A percentile compares a stretch with the other conserved stretches of the same genome.
These are phyloP conservation scores for Blastobotrys ciferrii DNA, from an alignment of 1,139 yeast genomes.

Conservation along the genomic window DNA sequence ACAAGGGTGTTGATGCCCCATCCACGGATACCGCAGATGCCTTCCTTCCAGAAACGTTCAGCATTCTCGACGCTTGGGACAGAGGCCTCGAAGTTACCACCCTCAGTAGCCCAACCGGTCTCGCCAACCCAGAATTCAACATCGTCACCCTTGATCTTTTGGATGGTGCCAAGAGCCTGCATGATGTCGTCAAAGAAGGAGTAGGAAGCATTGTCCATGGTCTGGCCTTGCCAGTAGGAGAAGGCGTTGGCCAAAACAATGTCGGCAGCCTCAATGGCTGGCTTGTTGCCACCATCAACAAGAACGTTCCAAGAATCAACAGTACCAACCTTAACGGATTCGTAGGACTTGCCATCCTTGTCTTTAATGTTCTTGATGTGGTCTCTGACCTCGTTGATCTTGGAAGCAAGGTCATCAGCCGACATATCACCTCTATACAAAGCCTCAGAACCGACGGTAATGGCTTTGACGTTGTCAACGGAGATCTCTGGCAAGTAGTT, in stretches of 20 bases:
- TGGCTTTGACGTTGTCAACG: conserved; percentile 61
- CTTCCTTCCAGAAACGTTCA: conserved; percentile 75
- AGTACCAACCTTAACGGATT: conserved; percentile 75
- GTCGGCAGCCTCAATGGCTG: conserved; percentile 78
- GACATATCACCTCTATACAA: conserved; percentile 81
- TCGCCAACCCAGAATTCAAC: conserved; percentile 94
- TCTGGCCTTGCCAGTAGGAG: conserved; percentile 98
- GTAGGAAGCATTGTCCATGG: conserved; percentile 73
- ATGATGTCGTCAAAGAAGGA: conserved; percentile 93
- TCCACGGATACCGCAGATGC: conserved; percentile 86
- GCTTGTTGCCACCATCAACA: conserved; percentile 69
- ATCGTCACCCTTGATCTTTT: conserved; percentile 79
- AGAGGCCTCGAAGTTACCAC: conserved; percentile 57
- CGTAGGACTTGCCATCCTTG: conserved; percentile 75
- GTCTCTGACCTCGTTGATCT: conserved; percentile 52
- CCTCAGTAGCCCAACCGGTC: conserved; percentile 97
- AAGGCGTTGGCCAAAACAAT: conserved; percentile 89
- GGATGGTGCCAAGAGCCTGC: conserved; percentile 90
- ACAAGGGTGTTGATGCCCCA: conserved; percentile 93
- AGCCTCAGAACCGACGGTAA: conserved; percentile 91
- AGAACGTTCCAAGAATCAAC: conserved; percentile 95
- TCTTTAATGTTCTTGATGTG: conserved; percentile 62
- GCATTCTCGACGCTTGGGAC: conserved; percentile 73
- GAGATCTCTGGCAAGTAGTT: conserved; percentile 70
- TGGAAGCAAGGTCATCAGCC: conserved; percentile 58